These are phyloP conservation scores for Eucalyptus camaldulensis DNA, from an alignment of 345 rosid species.

Conservation along the genomic window DNA sequence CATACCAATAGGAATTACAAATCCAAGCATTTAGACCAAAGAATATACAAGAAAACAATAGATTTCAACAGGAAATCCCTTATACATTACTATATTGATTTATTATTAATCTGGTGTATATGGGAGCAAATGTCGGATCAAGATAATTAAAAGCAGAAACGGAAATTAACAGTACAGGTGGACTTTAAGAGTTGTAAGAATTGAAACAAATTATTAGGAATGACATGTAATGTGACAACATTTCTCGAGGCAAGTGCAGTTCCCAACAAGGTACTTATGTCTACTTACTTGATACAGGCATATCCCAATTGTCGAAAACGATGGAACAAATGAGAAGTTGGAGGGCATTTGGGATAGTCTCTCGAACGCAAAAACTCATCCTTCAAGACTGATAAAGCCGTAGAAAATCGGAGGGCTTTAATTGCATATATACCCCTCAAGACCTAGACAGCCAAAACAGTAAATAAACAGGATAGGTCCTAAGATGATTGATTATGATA, in stretches of 20 bases:
- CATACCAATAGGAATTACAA: background rate
- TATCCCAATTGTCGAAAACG: constrained; percentile 92
- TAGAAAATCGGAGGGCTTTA: constrained; percentile 87
- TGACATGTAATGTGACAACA: background rate
- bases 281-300: constrained; percentile 82
- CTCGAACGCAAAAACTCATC: constrained; percentile 97
- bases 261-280: background rate
- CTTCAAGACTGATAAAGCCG: constrained; percentile 83
- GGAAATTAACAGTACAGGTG: background rate
- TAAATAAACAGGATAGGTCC: background rate
- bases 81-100: background rate
- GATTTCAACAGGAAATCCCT: background rate
- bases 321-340: constrained; percentile 86
- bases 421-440: constrained; percentile 79
- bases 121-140: background rate
- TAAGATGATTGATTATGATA: background rate
- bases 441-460: constrained; percentile 22
- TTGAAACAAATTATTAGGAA: background rate
- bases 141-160: background rate
- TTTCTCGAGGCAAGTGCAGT: background rate
- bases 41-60: background rate
- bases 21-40: background rate
- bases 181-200: background rate
- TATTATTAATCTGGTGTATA: background rate
- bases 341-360: constrained; percentile 97